phyloP scores from a whole-genome alignment of 2,329 filamentous ascomycete genomes.

The Scleromitrula shiraiana region DNA sequence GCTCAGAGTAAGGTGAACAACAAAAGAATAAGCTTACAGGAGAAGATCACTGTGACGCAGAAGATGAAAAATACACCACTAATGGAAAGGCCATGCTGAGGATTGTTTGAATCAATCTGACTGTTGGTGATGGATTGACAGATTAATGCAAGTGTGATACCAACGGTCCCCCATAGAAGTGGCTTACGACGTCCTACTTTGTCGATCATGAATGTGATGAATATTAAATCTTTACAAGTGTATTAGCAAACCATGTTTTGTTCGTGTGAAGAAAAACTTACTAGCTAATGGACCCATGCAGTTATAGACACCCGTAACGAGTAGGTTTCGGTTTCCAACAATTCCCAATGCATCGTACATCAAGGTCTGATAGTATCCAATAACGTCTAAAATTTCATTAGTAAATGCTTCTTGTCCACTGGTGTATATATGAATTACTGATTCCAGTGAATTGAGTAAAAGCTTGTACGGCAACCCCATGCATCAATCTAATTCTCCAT shows the following conservation, averaged over 20 bases:
- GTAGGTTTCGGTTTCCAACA: constrained; percentile 41
- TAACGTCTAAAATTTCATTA: constrained; percentile 39
- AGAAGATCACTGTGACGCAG: constrained; percentile 51
- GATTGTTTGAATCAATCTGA: constrained; percentile 35
- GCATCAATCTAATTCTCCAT: constrained; percentile 54
- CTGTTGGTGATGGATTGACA: constrained; percentile 53
- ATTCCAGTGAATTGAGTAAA: constrained; percentile 59
- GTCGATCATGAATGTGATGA: constrained; percentile 50
- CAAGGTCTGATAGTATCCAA: constrained; percentile 53
- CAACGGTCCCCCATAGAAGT: constrained; percentile 44
- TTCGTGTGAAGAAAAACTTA: constrained; percentile 9
- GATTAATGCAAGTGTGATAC: constrained; percentile 48
- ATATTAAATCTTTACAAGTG: constrained; percentile 42
- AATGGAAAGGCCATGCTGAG: constrained; percentile 42
- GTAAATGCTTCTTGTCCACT: too few species aligned
- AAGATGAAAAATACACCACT: constrained; percentile 61
- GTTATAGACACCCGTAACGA: constrained; percentile 54
- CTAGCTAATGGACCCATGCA: constrained; percentile 44
- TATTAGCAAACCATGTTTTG: neutral
- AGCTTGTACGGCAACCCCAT: constrained; percentile 54
- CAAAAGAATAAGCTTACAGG: constrained; percentile 23
- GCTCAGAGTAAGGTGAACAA: too few species aligned
- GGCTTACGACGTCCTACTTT: constrained; percentile 44
- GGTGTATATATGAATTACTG: too few species aligned
- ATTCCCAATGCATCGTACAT: constrained; percentile 53